Percentiles rank a stretch among this genome's conserved stretches.
Conservation (phyloP, 2,329 filamentous ascomycete genomes). For the Alternaria panax region DNA sequence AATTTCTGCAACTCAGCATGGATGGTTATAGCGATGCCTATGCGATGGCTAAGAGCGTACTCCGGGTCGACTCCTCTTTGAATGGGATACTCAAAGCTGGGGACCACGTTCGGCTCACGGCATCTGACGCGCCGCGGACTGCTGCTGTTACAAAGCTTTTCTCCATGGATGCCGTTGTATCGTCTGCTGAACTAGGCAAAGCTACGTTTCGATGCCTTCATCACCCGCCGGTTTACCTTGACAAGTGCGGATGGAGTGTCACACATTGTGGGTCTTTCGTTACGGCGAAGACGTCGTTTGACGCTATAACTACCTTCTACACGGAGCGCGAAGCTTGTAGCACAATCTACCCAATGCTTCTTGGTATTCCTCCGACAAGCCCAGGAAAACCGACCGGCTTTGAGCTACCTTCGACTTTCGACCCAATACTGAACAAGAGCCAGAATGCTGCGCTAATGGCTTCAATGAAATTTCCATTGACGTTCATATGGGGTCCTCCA, state of each 20-base stretch:
- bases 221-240: slow-evolving; percentile 45
- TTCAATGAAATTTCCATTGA: slow-evolving; percentile 43
- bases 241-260: slow-evolving; percentile 50
- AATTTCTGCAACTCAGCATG: slow-evolving; percentile 8
- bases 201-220: slow-evolving; percentile 51
- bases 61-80: not conserved
- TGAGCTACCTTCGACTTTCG: slow-evolving; percentile 9
- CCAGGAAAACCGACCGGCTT: slow-evolving; percentile 17
- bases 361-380: slow-evolving; percentile 19
- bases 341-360: slow-evolving; percentile 35
- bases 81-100: slow-evolving; percentile 23
- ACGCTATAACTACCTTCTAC: slow-evolving; percentile 48
- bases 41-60: not conserved
- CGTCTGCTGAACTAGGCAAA: slow-evolving; percentile 38
- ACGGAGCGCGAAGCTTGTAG: slow-evolving; percentile 43
- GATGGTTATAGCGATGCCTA: not conserved
- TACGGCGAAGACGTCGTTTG: slow-evolving; percentile 52
- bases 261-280: slow-evolving; percentile 53
- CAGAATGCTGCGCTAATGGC: slow-evolving; percentile 47
- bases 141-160: slow-evolving; percentile 31
- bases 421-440: slow-evolving; percentile 42
- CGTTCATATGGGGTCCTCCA: slow-evolving; percentile 56
- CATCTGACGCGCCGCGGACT: slow-evolving; percentile 46
- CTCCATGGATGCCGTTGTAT: slow-evolving; percentile 52
- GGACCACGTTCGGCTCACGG: slow-evolving; percentile 47